These are phyloP conservation scores for Xylariaceae sp. DNA, from an alignment of 2,329 filamentous ascomycete genomes.

Conservation along the genomic window DNA sequence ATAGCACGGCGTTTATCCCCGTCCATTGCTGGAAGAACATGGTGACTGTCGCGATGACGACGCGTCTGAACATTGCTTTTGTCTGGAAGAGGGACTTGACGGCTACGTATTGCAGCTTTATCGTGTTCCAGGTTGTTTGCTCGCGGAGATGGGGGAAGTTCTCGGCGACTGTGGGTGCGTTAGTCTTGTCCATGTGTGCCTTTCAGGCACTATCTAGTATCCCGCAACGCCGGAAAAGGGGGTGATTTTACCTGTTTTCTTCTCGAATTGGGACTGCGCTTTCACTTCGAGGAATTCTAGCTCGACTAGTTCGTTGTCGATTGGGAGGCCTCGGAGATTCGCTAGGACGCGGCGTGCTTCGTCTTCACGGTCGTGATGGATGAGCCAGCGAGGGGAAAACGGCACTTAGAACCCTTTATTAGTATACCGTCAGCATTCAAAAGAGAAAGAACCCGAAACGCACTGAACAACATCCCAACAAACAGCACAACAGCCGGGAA, in stretches of 20 bases:
- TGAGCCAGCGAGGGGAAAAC: slow-evolving; percentile 71
- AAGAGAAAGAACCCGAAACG: not conserved
- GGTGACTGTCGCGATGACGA: slow-evolving; percentile 58
- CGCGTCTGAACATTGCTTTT: slow-evolving; percentile 62
- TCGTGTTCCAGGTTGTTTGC: slow-evolving; percentile 57
- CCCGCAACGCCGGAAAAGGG: not conserved
- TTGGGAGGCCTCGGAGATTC: slow-evolving; percentile 56
- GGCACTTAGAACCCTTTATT: slow-evolving; percentile 47
- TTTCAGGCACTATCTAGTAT: too few relatives aligned
- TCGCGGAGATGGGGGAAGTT: slow-evolving; percentile 63
- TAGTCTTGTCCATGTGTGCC: too few relatives aligned
- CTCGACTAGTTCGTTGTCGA: slow-evolving; percentile 64
- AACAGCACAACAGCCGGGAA: slow-evolving; percentile 63
- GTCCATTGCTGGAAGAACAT: slow-evolving; percentile 59
- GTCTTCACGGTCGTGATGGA: slow-evolving; percentile 58
- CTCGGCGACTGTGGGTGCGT: slow-evolving; percentile 45
- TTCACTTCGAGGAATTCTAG: slow-evolving; percentile 82
- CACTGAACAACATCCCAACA: slow-evolving; percentile 64
- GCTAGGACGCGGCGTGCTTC: slow-evolving; percentile 63
- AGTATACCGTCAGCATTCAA: not conserved
- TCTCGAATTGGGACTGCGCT: slow-evolving; percentile 73
- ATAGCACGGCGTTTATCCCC: slow-evolving; percentile 57
- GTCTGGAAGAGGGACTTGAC: slow-evolving; percentile 61
- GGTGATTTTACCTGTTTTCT: slow-evolving; percentile 45
- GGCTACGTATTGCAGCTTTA: slow-evolving; percentile 66